These are phyloP conservation scores for Guadua angustifolia DNA, from an alignment of 176 grass and related monocot genomes.

Conservation along the genomic window DNA sequence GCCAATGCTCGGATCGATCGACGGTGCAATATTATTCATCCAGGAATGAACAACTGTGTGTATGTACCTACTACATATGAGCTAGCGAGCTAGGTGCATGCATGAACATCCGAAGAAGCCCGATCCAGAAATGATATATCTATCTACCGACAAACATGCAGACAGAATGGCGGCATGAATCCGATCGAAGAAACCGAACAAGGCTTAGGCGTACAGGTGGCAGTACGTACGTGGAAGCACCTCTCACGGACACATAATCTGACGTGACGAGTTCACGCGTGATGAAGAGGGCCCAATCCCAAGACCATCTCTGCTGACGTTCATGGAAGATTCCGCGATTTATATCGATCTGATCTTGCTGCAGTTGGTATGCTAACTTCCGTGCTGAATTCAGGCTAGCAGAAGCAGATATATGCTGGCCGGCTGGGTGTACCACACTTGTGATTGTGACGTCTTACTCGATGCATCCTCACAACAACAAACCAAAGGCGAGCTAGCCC, in stretches of 20 bases:
- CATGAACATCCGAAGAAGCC: constrained; percentile 29
- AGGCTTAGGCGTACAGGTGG: background rate
- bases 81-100: constrained; percentile 36
- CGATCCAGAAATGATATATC: background rate
- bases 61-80: too few relatives aligned
- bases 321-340: constrained; percentile 47
- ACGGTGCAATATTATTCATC: background rate
- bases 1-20: background rate
- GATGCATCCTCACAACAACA: background rate
- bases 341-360: background rate
- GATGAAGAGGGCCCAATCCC: background rate
- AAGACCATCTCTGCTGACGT: background rate
- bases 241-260: background rate
- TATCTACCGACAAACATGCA: constrained; percentile 29
- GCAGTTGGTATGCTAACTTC: background rate
- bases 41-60: constrained; percentile 33
- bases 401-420: background rate
- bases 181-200: background rate
- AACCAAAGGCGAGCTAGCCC: background rate
- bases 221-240: constrained; percentile 14
- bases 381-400: constrained; percentile 45
- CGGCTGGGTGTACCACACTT: constrained; percentile 42
- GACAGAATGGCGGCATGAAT: constrained; percentile 39
- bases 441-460: constrained; percentile 42
- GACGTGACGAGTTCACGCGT: constrained; percentile 33